These are phyloP conservation scores for Hymenoscyphus linearis DNA, from an alignment of 2,329 filamentous ascomycete genomes.

Conservation along the genomic window DNA sequence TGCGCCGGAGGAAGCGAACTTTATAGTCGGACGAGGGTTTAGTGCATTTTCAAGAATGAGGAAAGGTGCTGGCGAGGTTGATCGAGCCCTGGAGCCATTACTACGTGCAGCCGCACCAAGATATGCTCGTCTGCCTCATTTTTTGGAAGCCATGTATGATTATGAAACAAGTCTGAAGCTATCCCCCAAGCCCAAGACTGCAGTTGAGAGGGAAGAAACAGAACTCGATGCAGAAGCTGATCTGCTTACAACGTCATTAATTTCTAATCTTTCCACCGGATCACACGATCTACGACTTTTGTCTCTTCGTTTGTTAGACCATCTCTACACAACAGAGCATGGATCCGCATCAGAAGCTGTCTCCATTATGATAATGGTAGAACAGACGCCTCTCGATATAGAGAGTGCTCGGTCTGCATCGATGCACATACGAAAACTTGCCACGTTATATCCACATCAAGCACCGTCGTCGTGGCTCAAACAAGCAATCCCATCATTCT, in stretches of 20 bases:
- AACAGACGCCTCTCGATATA: slow-evolving; percentile 72
- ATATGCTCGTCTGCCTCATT: slow-evolving; percentile 61
- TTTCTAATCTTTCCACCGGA: slow-evolving; percentile 68
- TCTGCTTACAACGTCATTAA: slow-evolving; percentile 57
- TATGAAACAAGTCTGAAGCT: slow-evolving; percentile 41
- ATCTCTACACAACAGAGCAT: slow-evolving; percentile 48
- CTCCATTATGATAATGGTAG: slow-evolving; percentile 67
- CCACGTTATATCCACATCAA: slow-evolving; percentile 51
- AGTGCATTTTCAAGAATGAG: slow-evolving; percentile 65
- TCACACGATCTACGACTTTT: slow-evolving; percentile 69
- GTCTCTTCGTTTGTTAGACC: slow-evolving; percentile 66
- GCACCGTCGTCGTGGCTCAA: slow-evolving; percentile 59
- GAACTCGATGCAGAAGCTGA: slow-evolving; percentile 50
- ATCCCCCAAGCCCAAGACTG: slow-evolving; percentile 14
- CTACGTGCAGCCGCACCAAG: slow-evolving; percentile 61
- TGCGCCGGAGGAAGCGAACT: slow-evolving; percentile 59
- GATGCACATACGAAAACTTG: slow-evolving; percentile 75
- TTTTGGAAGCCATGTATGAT: slow-evolving; percentile 55
- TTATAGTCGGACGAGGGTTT: slow-evolving; percentile 72
- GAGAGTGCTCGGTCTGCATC: slow-evolving; percentile 72
- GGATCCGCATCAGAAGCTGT: slow-evolving; percentile 46
- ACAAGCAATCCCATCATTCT: slow-evolving; percentile 70
- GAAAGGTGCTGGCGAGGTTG: slow-evolving; percentile 50
- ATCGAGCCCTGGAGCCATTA: slow-evolving; percentile 57
- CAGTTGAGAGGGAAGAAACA: slow-evolving; percentile 3